These are phyloP conservation scores for Exsudoporus floridanus DNA, from an alignment of 1,284 basidiomycete genomes.

Conservation along the genomic window DNA sequence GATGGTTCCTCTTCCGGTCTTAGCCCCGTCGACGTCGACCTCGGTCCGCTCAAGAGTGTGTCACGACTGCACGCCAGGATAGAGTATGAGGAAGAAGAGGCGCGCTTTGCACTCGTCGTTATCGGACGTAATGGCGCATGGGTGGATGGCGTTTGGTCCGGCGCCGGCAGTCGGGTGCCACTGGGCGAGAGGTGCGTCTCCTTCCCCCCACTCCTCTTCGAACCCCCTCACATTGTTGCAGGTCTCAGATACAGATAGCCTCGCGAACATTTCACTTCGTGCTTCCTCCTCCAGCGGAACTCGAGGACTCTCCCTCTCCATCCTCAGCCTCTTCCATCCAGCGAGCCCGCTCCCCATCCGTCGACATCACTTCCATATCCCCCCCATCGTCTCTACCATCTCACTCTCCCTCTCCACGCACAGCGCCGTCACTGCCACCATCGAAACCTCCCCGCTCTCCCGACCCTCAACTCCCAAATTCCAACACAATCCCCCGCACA, in stretches of 20 bases:
- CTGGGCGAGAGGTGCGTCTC: slow-evolving; percentile 73
- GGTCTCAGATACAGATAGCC: slow-evolving; percentile 98
- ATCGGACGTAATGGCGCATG: slow-evolving; percentile 95
- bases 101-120: slow-evolving; percentile 88
- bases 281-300: slow-evolving; percentile 70
- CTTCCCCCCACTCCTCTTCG: slow-evolving; percentile 2
- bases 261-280: slow-evolving; percentile 97
- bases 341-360: slow-evolving; percentile 64
- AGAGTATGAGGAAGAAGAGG: slow-evolving; percentile 85
- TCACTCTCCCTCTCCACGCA: slow-evolving; percentile 60
- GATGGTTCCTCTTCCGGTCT: slow-evolving; percentile 26
- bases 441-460: slow-evolving; percentile 41
- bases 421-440: slow-evolving; percentile 33
- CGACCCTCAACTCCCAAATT: slow-evolving; percentile 54
- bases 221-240: slow-evolving; percentile 35
- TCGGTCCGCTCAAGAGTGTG: slow-evolving; percentile 95
- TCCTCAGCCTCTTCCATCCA: slow-evolving; percentile 64
- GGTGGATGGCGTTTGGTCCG: slow-evolving; percentile 95
- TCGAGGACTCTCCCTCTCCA: slow-evolving; percentile 74
- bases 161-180: slow-evolving; percentile 81
- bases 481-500: slow-evolving; percentile 57
- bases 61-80: slow-evolving; percentile 95
- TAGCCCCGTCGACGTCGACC: slow-evolving; percentile 85
- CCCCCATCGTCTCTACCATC: slow-evolving; percentile 78
- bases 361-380: slow-evolving; percentile 78